These are phyloP conservation scores for Amoebophrya sp. DNA, from an alignment of 169 alveolate genomes.

Conservation along the genomic window DNA sequence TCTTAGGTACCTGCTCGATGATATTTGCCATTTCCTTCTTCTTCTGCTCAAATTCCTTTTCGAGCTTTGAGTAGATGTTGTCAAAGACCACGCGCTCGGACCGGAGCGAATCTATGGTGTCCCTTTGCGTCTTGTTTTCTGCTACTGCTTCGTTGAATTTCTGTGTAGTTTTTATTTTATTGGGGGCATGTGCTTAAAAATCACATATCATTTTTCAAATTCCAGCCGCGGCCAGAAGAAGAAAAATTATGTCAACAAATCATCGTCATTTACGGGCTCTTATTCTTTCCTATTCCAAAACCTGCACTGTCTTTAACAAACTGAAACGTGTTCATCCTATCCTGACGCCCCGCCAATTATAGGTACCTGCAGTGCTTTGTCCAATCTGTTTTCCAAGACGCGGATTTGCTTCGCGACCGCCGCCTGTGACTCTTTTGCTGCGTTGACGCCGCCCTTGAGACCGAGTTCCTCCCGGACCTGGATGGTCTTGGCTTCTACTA, in stretches of 20 bases:
- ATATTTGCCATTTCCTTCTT: constrained; percentile 73
- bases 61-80: constrained; percentile 68
- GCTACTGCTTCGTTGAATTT: constrained; percentile 49
- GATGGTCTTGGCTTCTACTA: neutral
- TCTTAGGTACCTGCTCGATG: constrained; percentile 58
- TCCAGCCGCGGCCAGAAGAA: too few relatives aligned
- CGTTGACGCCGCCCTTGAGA: constrained; percentile 62
- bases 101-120: constrained; percentile 68
- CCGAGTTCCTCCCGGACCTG: neutral
- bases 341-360: neutral
- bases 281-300: neutral
- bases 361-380: constrained; percentile 63
- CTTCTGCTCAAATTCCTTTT: constrained; percentile 69
- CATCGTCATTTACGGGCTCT: neutral
- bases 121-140: constrained; percentile 54
- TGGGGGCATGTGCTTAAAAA: neutral
- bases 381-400: constrained; percentile 76
- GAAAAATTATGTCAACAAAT: neutral
- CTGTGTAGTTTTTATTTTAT: constrained; percentile 27
- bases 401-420: constrained; percentile 70
- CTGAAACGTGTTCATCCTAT: constrained; percentile 50
- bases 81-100: constrained; percentile 77
- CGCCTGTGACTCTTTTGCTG: constrained; percentile 59
- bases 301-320: constrained; percentile 67
- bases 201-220: too few relatives aligned